Base-by-base conservation (phyloP, 1,284 basidiomycete genomes). In the Gymnopus androsaceus region DNA sequence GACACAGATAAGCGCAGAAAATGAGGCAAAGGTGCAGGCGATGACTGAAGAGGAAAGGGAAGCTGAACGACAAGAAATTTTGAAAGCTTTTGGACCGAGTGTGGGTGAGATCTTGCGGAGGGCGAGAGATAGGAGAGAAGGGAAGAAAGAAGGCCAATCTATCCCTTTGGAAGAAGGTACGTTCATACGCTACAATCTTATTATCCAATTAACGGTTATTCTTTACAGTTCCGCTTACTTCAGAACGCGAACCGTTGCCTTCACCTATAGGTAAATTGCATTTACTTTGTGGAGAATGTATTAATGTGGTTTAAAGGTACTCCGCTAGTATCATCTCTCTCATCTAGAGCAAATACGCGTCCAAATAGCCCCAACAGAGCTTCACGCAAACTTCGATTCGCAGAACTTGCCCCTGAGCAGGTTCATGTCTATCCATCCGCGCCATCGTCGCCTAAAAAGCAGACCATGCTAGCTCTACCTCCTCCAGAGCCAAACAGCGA, bases 371-470 rank as follows among this genome's bases (percentile, higher is more conserved):
- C 74, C 1, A 80, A 75, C 61, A 72, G 77, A 23, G 66, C 73
- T 2, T 73, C 75, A 41, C 69, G 76, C 17, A 72, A 63, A 51
- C 63, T 81, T 34, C 72, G 79, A 15, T 81, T 81, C 60, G 78
- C 78, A 42, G 75, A 79, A 54, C 69, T 80, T 21, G 68, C 68
- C 3, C 74, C 77, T 0, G 65, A 73, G 37, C 77, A 80, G 63
- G 82, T 92, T 1, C 78, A 90, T 66, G 85, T 92, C 1, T 92
- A 92, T 63, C 87, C 90, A 62, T 90, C 89, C 19, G 85, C 84
- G 1, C 90, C 89, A 1, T 75, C 86, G 2, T 91, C 90, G 3
- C 89, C 90, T 0, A 80, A 79, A 40, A 78, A 75, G 59, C 75
- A 75, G 51, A 58, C 72, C 0, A 61, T 82, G 0, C 65, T 75